Conservation (phyloP, 805 yeast species). For the Starmerella bombi region DNA sequence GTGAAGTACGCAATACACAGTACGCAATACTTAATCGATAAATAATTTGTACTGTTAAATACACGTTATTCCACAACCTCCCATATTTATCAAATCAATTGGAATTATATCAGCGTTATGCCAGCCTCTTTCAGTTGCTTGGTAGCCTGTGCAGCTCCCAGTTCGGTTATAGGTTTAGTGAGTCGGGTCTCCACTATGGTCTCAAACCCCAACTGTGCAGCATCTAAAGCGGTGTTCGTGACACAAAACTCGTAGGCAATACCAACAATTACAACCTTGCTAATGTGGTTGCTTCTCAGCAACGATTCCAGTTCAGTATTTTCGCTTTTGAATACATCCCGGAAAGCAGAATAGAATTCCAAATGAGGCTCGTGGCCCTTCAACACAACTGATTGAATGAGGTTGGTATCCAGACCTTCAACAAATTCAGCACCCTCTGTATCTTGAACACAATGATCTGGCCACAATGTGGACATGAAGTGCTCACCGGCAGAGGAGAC, state of each 20-base stretch:
- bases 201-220: constrained; percentile 46
- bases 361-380: constrained; percentile 64
- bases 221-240: constrained; percentile 57
- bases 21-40: too few species aligned
- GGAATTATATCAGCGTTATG: too few species aligned
- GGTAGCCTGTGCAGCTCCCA: constrained; percentile 30
- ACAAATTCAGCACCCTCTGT: constrained; percentile 57
- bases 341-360: constrained; percentile 80
- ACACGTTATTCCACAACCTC: too few species aligned
- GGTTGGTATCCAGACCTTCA: constrained; percentile 31
- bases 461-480: constrained; percentile 52
- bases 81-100: too few species aligned
- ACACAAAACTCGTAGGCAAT: constrained; percentile 84
- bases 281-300: constrained; percentile 36
- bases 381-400: constrained; percentile 36
- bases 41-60: too few species aligned
- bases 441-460: constrained; percentile 75
- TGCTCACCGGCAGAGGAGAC: constrained; percentile 20
- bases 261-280: constrained; percentile 62
- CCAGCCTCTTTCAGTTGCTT: too few species aligned
- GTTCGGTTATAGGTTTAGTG: constrained; percentile 31
- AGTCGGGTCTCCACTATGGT: constrained; percentile 49
- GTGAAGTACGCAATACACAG: too few species aligned
- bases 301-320: constrained; percentile 49
- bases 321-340: constrained; percentile 62